Base-by-base conservation (phyloP, 192 early-diverging fungal genomes). In the Podochytrium sp. region DNA sequence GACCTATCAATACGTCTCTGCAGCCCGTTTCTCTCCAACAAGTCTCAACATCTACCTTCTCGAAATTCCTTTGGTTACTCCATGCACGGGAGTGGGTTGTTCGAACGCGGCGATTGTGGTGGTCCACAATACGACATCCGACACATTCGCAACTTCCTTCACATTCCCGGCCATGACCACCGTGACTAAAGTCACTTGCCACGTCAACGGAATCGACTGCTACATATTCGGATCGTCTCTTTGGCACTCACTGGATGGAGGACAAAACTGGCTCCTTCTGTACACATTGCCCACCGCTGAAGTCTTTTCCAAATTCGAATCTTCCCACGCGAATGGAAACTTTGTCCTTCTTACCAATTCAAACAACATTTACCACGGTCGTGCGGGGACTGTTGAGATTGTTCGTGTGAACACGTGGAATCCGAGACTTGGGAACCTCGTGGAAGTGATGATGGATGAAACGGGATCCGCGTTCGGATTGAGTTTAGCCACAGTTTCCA, bases 221-320 rank as follows among this genome's bases (percentile, higher is more conserved):
- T 76, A 69, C 51, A 58, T 42, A 14, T 76, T 61, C 38, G 75
- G 75, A 29, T 69, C 61, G 23, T 39, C 60, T 27, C 47, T 76
- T 6, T 76, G 66, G 65, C 65, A 63, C 27, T 76, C 75, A 20
- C 60, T 70, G n/a, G 75, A 76, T 50, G 55, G 65, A 2, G 75
- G 75, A 2, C 7, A 52, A 6, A 76, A 63, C 40, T 76, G 75
- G 75, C 3, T 41, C 10, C 25, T 42, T 57, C 20, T 75, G 5
- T 75, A 32, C 39, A 20, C 56, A 23, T 23, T 62, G 5, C 4
- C 55, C 3, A 32, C 23, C 1, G 27, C 7, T 50, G 72, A 74
- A 33, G 34, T 55, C 12, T 55, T 75, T 33, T 57, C 10, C 12
- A 66, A 58, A 43, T 56, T 75, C 16, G 61, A 65, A 16, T 75